Evolutionary conservation across 768 basidiomycete genomes (phyloP), one percentile per base, ranked within the genome.

Genomic region (Butyriboletus loyo): DNA sequence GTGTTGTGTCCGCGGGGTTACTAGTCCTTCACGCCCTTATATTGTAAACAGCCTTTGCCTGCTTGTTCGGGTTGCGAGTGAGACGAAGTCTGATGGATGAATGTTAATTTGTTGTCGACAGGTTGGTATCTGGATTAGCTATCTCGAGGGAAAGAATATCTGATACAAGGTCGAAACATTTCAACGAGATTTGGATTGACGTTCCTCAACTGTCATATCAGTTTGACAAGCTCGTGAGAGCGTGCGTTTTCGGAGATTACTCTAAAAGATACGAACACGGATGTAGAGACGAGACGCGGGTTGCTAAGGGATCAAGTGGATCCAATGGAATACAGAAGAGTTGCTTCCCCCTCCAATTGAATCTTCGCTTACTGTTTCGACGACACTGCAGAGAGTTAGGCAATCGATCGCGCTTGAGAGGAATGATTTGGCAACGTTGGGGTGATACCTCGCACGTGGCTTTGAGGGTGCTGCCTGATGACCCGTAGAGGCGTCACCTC

Each of bases 361-460:
- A 39, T 79, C 86, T 1, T 76, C 76, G 7, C 68, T 76, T 0
- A 72, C 72, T 36, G 82, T 86, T 0, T 77, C 80, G 7, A 75
- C 78, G 66, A 77, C 85, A 1, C 72, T 89, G 7, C 79, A 80
- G 77, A 47, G 88, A 90, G 67, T 70, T 87, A 40, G 81, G 75
- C n/a, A n/a, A 53, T 62, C 75, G 76, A 63, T 88, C 11, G 70
- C 73, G 19, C 71, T 73, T 11, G 71, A 77, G 41, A 64, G 81
- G 44, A 75, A 70, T 45, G 79, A 83, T 51, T 34, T 62, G 15
- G 51, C 34, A 36, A 41, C 24, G 7, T 70, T 88, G 1, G 88
- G 87, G 11, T 89, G 87, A 84, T 87, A 84, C 63, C 74, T 89
- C 66, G n/a, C n/a, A n/a, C n/a, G n/a, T n/a, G 80, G 9, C n/a